phyloP scores from a whole-genome alignment of 2,329 filamentous ascomycete species.

The Cytospora piceae region DNA sequence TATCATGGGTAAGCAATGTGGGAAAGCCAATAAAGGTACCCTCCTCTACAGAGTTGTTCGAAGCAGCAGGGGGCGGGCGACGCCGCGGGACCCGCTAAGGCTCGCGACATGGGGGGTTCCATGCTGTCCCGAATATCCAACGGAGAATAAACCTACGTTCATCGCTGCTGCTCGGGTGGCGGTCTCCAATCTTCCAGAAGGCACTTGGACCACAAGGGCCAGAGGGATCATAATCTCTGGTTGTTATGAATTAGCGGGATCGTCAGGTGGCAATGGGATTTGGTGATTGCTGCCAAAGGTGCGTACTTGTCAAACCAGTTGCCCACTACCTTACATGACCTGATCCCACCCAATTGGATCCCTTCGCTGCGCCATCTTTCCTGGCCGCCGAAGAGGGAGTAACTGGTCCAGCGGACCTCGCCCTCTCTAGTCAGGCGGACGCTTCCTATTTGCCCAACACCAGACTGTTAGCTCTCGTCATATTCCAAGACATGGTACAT shows the following conservation, averaged over 20 bases:
- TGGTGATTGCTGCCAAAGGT: not conserved
- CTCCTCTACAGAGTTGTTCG: no score
- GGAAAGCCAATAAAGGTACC: no score
- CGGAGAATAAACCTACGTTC: slow-evolving; percentile 36
- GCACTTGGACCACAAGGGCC: slow-evolving; percentile 76
- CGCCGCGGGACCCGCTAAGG: no score
- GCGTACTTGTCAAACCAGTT: slow-evolving; percentile 76
- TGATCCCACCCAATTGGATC: slow-evolving; percentile 71
- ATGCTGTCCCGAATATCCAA: slow-evolving; percentile 9
- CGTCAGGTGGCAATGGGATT: not conserved
- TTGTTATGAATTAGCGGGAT: not conserved
- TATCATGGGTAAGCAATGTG: not conserved
- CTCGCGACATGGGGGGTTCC: no score
- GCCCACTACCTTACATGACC: slow-evolving; percentile 68
- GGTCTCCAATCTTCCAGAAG: slow-evolving; percentile 75
- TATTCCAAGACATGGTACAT: not conserved
- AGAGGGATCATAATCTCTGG: slow-evolving; percentile 65
- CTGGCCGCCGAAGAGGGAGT: slow-evolving; percentile 65
- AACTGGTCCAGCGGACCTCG: slow-evolving; percentile 75
- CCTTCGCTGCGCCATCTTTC: slow-evolving; percentile 78
- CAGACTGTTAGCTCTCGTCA: slow-evolving; percentile 21
- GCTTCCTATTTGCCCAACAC: slow-evolving; percentile 48
- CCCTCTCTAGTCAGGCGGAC: slow-evolving; percentile 70
- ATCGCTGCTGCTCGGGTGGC: slow-evolving; percentile 39
- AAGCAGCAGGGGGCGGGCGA: no score